These are phyloP conservation scores for Exophiala sp. DNA, from an alignment of 2,329 filamentous ascomycete species.

Conservation along the genomic window DNA sequence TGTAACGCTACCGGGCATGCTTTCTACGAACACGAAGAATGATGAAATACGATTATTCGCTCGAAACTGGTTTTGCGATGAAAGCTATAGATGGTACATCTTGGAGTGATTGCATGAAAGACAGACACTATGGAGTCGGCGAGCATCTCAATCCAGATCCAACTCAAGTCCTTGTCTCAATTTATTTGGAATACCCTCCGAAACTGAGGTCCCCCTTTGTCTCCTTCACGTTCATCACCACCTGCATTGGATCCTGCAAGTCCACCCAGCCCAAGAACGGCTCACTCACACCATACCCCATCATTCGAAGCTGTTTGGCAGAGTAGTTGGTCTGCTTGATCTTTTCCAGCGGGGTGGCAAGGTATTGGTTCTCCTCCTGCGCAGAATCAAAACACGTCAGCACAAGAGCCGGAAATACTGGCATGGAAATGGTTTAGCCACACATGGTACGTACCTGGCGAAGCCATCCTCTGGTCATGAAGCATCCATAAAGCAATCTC, in stretches of 20 bases:
- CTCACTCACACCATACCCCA: conserved; percentile 26
- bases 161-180: too few species aligned
- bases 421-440: background rate
- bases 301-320: conserved; percentile 20
- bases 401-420: too few species aligned
- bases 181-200: too few species aligned
- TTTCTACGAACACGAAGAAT: too few species aligned
- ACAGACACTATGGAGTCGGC: too few species aligned
- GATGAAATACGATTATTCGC: too few species aligned
- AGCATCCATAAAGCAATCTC: conserved; percentile 33
- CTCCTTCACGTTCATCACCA: background rate
- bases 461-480: conserved; percentile 34
- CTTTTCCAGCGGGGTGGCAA: conserved; percentile 23
- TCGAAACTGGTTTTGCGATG: too few species aligned
- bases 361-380: conserved; percentile 38
- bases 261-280: conserved; percentile 14
- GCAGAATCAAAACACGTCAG: background rate
- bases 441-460: conserved; percentile 11
- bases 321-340: conserved; percentile 13
- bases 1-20: too few species aligned
- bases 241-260: conserved; percentile 2
- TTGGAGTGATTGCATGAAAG: too few species aligned
- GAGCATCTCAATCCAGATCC: too few species aligned
- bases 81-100: too few species aligned
- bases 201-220: background rate